phyloP scores from a whole-genome alignment of 139 green algal genomes.

The Ulvella scutata region DNA sequence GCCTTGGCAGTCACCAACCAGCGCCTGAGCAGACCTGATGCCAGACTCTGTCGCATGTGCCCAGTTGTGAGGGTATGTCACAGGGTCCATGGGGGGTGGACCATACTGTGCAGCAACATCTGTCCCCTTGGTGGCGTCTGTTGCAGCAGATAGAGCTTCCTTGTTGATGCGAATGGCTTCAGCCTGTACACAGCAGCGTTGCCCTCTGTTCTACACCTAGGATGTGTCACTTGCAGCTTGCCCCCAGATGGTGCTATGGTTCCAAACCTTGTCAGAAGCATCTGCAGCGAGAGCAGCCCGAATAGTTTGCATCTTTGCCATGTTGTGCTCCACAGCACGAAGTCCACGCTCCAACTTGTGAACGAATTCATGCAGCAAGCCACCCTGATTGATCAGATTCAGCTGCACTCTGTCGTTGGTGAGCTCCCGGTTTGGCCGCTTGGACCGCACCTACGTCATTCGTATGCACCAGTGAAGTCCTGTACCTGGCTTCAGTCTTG shows the following conservation, averaged over 20 bases:
- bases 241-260: neutral
- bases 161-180: neutral
- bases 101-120: neutral
- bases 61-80: neutral
- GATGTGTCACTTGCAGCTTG: neutral
- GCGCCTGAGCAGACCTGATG: neutral
- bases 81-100: neutral
- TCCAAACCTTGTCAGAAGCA: neutral
- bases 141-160: neutral
- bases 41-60: neutral
- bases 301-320: neutral
- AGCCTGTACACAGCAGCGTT: neutral
- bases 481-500: neutral
- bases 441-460: neutral
- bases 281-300: neutral
- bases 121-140: neutral
- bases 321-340: neutral
- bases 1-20: neutral
- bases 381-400: neutral
- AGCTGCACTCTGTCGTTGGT: conserved; percentile 1
- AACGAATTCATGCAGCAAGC: neutral
- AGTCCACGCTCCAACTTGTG: neutral
- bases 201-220: neutral
- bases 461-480: neutral
- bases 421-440: neutral